phyloP scores from a whole-genome alignment of 441 rosid species.

The Corymbia citriodora region DNA sequence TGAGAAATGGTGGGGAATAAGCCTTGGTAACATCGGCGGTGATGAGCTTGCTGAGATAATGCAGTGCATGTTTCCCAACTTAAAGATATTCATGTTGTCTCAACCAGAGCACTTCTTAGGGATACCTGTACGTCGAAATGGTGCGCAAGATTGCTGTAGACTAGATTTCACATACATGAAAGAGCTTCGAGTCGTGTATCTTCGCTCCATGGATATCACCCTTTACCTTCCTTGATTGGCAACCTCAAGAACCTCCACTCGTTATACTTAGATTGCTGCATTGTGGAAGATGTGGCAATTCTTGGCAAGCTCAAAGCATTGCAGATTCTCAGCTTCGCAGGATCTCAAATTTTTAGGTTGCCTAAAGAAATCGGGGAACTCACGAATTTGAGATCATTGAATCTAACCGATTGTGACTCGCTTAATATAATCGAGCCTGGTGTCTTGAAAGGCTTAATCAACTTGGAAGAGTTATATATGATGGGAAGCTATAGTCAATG shows the following conservation, averaged over 20 bases:
- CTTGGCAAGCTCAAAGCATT: background rate
- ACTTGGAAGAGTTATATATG: background rate
- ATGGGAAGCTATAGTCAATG: accelerated
- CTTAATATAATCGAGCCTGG: background rate
- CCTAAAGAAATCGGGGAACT: background rate
- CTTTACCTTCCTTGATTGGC: background rate
- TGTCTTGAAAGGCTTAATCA: background rate
- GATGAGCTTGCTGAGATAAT: background rate
- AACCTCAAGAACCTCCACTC: background rate
- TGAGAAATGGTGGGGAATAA: background rate
- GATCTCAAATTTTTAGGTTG: accelerated
- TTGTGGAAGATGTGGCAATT: background rate
- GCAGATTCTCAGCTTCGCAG: background rate
- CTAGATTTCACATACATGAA: background rate
- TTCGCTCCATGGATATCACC: background rate
- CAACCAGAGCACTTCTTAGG: accelerated
- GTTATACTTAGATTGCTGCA: accelerated
- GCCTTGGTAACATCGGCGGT: background rate
- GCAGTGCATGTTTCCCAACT: accelerated
- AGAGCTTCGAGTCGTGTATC: background rate
- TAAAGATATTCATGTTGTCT: background rate
- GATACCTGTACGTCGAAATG: background rate
- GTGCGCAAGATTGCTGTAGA: background rate
- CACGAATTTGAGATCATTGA: background rate
- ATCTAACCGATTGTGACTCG: background rate